phyloP scores from a whole-genome alignment of 345 rosid species.

The Rubroshorea leprosula region DNA sequence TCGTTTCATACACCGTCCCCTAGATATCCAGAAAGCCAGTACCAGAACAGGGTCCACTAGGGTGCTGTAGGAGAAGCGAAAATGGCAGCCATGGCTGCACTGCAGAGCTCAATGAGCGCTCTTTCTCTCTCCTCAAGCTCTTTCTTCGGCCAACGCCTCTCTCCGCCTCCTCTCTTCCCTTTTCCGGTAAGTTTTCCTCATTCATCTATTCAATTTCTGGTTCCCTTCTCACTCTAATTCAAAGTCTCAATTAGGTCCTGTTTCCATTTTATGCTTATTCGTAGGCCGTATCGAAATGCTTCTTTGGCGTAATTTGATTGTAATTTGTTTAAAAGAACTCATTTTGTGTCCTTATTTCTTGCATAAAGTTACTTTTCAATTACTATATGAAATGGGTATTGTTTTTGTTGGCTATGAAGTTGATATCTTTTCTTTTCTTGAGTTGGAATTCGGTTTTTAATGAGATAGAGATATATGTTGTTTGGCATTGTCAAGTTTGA shows the following conservation, averaged over 20 bases:
- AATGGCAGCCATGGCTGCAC: conserved; percentile 73
- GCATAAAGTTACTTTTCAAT: too few species aligned
- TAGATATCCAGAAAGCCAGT: conserved; percentile 28
- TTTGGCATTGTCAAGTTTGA: too few species aligned
- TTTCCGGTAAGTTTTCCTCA: conserved; percentile 34
- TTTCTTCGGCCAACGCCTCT: conserved; percentile 65
- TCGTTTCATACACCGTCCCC: conserved; percentile 8
- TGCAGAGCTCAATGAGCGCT: conserved; percentile 66
- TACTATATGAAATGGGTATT: too few species aligned
- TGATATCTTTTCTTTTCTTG: too few species aligned
- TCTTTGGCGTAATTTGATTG: neutral
- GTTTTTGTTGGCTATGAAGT: too few species aligned
- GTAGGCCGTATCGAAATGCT: neutral
- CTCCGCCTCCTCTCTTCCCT: conserved; percentile 32
- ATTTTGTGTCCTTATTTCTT: too few species aligned
- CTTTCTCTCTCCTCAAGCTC: conserved; percentile 57
- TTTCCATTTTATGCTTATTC: neutral
- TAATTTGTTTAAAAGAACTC: too few species aligned
- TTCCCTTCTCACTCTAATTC: neutral
- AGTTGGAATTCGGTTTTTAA: too few species aligned
- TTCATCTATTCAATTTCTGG: neutral
- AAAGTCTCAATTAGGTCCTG: neutral
- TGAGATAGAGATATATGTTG: too few species aligned
- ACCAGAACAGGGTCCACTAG: too few species aligned
- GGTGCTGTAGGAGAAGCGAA: conserved; percentile 19